Evolutionary conservation across 1,284 basidiomycete species (phyloP).

Genomic region (Pholiota adiposa): DNA sequence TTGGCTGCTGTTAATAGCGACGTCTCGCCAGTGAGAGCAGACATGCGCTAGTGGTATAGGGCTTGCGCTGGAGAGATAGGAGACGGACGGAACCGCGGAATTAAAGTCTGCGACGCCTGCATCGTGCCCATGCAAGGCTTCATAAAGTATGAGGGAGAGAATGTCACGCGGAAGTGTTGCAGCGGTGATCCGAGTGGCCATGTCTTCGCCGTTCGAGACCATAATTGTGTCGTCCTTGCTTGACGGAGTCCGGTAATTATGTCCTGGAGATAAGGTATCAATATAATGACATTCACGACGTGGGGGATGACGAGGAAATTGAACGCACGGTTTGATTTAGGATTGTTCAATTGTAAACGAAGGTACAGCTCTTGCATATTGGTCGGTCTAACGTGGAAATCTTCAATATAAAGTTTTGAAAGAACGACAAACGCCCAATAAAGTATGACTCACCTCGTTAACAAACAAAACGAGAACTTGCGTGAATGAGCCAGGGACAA

Average conservation of each 20-base stretch:
- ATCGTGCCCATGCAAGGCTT: not conserved
- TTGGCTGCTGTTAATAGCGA: not conserved
- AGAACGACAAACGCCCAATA: no score
- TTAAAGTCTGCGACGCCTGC: not conserved
- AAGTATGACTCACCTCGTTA: no score
- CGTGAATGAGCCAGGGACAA: no score
- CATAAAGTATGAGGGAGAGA: conserved; percentile 1
- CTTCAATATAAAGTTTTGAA: no score
- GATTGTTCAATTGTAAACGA: no score
- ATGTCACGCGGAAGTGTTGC: conserved; percentile 5
- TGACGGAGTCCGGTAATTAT: not conserved
- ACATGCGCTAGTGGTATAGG: conserved; percentile 2
- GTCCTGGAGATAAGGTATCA: not conserved
- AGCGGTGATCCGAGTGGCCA: not conserved
- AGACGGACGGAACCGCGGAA: not conserved
- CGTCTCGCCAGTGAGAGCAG: conserved; percentile 3
- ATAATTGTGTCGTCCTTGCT: not conserved
- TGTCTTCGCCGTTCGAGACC: not conserved
- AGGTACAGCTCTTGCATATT: no score
- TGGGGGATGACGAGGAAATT: no score
- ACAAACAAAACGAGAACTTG: no score
- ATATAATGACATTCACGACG: not conserved
- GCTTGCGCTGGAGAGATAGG: not conserved
- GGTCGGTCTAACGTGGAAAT: no score
- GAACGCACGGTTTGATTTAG: no score